phyloP scores from a whole-genome alignment of 2,329 filamentous ascomycete species.

The Sclerotinia borealis region DNA sequence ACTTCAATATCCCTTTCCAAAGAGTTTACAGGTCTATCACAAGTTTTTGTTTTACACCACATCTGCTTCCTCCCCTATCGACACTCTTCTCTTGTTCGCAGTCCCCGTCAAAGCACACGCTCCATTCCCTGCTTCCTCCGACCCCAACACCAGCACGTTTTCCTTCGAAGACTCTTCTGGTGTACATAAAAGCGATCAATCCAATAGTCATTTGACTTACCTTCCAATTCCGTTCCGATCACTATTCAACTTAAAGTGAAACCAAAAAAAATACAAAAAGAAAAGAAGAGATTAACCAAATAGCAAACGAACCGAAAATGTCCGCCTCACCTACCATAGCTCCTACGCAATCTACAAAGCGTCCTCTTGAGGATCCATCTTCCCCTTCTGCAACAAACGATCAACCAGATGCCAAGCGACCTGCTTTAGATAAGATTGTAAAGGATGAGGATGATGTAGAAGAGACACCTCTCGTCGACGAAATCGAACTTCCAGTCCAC shows the following conservation, averaged over 20 bases:
- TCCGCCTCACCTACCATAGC: slow-evolving; percentile 60
- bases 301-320: slow-evolving; percentile 52
- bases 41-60: slow-evolving; percentile 30
- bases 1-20: slow-evolving; percentile 32
- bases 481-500: slow-evolving; percentile 39
- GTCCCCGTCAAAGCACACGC: slow-evolving; percentile 31
- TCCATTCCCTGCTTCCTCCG: slow-evolving; percentile 31
- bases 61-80: slow-evolving; percentile 33
- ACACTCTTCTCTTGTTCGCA: slow-evolving; percentile 31
- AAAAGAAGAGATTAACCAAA: slow-evolving; percentile 34
- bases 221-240: slow-evolving; percentile 39
- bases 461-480: slow-evolving; percentile 27
- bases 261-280: background rate
- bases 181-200: slow-evolving; percentile 68
- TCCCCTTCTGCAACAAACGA: slow-evolving; percentile 88
- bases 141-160: slow-evolving; percentile 77
- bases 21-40: slow-evolving; percentile 24
- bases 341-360: slow-evolving; percentile 72
- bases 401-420: slow-evolving; percentile 94
- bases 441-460: slow-evolving; percentile 53
- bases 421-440: slow-evolving; percentile 85
- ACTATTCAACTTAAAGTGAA: slow-evolving; percentile 32
- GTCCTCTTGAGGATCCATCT: slow-evolving; percentile 92
- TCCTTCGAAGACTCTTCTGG: slow-evolving; percentile 77
- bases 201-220: slow-evolving; percentile 45